These are phyloP conservation scores for Acacia melanoxylon DNA, from an alignment of 306 rosid genomes.

Conservation along the genomic window DNA sequence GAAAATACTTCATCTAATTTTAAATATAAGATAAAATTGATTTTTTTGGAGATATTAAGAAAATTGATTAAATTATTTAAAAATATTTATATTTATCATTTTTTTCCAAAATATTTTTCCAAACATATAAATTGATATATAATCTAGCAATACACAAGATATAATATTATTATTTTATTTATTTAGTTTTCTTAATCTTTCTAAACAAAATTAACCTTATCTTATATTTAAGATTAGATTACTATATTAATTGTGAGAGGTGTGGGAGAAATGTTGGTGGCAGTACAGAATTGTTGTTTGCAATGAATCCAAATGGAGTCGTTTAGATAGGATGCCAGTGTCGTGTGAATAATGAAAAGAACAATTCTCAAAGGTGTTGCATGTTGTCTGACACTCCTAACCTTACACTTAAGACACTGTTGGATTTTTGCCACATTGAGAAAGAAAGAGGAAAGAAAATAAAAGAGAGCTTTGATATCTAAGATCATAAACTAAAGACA, in stretches of 20 bases:
- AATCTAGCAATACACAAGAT: no score
- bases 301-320: neutral
- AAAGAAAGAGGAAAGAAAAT: neutral
- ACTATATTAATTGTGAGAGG: neutral
- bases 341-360: neutral
- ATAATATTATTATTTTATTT: no score
- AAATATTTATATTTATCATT: no score
- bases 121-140: no score
- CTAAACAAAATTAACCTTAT: no score
- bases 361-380: neutral
- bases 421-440: neutral
- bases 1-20: no score
- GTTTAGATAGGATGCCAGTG: neutral
- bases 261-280: neutral
- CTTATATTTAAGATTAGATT: no score
- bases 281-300: neutral
- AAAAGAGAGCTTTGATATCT: neutral
- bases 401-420: neutral
- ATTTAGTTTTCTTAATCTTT: no score
- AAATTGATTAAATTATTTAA: no score
- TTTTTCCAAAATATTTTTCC: no score
- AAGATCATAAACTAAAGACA: neutral
- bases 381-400: neutral
- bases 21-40: no score
- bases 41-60: no score